Conservation (phyloP, 2,329 filamentous ascomycete genomes). For the Dactylellina sp. region DNA sequence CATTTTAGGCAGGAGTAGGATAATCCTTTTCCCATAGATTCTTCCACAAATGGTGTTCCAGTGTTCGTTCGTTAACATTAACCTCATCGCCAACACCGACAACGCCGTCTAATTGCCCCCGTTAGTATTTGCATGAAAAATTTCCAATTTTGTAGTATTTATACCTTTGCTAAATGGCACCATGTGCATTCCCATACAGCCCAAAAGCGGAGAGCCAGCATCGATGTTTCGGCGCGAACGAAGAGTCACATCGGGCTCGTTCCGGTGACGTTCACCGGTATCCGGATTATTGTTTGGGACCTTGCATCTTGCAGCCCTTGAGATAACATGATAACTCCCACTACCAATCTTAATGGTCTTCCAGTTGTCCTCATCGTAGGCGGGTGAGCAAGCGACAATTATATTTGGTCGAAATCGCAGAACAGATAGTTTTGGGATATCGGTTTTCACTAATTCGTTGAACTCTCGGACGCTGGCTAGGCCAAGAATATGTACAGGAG, state of each 20-base stretch:
- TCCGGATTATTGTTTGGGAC: constrained; percentile 55
- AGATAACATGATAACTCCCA: constrained; percentile 50
- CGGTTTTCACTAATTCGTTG: constrained; percentile 69
- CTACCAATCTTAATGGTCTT: constrained; percentile 67
- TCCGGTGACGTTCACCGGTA: constrained; percentile 49
- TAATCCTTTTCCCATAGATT: constrained; percentile 50
- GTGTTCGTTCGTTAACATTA: constrained; percentile 31
- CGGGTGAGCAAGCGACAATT: constrained; percentile 73
- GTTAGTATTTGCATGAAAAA: not conserved
- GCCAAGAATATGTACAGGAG: constrained; percentile 75
- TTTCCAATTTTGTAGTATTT: too few species aligned
- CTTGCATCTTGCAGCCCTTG: constrained; percentile 50
- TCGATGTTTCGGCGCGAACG: constrained; percentile 44
- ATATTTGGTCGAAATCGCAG: constrained; percentile 79
- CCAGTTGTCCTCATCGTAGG: constrained; percentile 79
- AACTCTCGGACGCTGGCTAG: constrained; percentile 74
- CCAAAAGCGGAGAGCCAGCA: constrained; percentile 33
- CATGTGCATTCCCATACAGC: constrained; percentile 57
- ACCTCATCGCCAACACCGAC: constrained; percentile 34
- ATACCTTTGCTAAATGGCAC: constrained; percentile 43
- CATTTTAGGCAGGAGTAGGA: not conserved
- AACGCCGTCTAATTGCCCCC: constrained; percentile 20
- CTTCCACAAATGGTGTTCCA: constrained; percentile 39
- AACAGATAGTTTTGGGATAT: constrained; percentile 70
- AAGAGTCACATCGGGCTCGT: constrained; percentile 52